Base-by-base conservation (phyloP, 2,329 filamentous ascomycete genomes). In the Hymenoscyphus fructigenus region DNA sequence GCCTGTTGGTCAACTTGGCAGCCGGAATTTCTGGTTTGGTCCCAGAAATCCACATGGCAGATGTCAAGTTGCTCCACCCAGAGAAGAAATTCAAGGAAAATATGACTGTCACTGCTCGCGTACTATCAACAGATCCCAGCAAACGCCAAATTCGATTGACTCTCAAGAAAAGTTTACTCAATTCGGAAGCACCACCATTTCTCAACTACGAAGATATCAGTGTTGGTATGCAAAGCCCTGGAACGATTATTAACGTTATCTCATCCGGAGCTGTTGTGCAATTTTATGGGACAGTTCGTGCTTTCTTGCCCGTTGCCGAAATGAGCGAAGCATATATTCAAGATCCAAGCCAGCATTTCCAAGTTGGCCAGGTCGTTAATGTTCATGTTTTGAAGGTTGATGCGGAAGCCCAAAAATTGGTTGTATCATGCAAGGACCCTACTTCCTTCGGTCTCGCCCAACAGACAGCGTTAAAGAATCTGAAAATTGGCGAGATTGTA, bases 301-400 rank as follows among this genome's bases (percentile, higher is more conserved):
- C 91, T 9, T 99, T 96, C 80, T 83, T 99, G 62, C 95, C 95
- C 1, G 89, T 96, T 0, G 91, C 91, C 1, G 94, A 99, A 78
- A 99, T 99, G 95, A 98, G 95, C 76, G 95, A 99, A 76, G 93
- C 93, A 12, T 97, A 90, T 75, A 97, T 99, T 73, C 86, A 90
- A 70, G 91, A 97, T 73, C 93, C 95, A 4, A 87, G 86, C 57
- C 88, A 96, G 73, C 93, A 98, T 78, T 99, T 99, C 81, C 88
- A 90, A 41, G 79, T 88, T 55, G 96, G 95, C 0, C 95, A 99
- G 76, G 94, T 96, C 1, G 90, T 99, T 69, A 96, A 88, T 73
- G 91, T 97, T 23, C 91, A 94, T 73, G 88, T 96, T n/a, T 78
- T 97, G 38, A 91, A 89, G 59, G 87, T 97, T 59, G 88, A 96